These are phyloP conservation scores for Fusarium sterilihyphosum DNA, from an alignment of 2,329 filamentous ascomycete species.

Conservation along the genomic window DNA sequence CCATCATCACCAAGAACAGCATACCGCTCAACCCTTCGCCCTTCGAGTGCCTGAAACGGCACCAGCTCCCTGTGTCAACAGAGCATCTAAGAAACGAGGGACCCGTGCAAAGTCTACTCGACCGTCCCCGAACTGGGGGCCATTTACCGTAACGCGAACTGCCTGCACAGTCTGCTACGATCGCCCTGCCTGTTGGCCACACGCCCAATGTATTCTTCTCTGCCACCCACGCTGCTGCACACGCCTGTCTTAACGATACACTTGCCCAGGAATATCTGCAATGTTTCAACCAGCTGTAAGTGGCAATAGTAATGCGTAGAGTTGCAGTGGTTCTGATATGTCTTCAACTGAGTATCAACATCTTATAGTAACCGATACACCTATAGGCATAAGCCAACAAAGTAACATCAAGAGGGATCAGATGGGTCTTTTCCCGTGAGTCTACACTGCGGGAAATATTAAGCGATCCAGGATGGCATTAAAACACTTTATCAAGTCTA, in stretches of 20 bases:
- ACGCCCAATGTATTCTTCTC: conserved; percentile 66
- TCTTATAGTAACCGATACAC: neutral
- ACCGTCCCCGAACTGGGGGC: conserved; percentile 31
- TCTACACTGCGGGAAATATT: neutral
- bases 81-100: conserved; percentile 38
- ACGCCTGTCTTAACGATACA: neutral
- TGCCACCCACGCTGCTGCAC: neutral
- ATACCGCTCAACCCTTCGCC: neutral
- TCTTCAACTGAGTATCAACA: neutral
- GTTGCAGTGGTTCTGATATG: no score
- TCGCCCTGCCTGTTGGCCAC: conserved; percentile 88
- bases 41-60: neutral
- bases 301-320: neutral
- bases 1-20: neutral
- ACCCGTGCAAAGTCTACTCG: conserved; percentile 33
- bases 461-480: neutral
- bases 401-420: neutral
- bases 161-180: conserved; percentile 65
- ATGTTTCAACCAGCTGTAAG: neutral
- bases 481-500: neutral
- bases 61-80: conserved; percentile 39
- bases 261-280: neutral
- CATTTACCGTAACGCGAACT: conserved; percentile 43
- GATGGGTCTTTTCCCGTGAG: neutral
- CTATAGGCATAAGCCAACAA: neutral